A percentile compares a stretch with the other conserved stretches of the same genome.
Evolutionary conservation across 148 eudicot species (phyloP).

Genomic region (Nepenthes mirabilis): DNA sequence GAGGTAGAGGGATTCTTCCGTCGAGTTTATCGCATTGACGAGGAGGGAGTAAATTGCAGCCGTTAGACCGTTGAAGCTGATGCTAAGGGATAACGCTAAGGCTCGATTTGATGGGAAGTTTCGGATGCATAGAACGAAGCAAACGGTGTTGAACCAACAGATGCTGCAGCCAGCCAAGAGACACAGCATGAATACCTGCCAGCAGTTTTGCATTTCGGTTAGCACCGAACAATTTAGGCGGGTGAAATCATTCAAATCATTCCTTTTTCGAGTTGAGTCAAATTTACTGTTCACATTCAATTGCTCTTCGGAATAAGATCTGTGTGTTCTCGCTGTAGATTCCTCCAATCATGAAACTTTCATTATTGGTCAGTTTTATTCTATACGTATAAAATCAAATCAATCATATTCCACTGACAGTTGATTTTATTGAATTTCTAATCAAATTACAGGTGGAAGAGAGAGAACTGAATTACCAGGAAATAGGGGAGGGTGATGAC

Average conservation of each 20-base stretch:
- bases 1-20: slow-evolving; percentile 20
- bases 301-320: too few relatives aligned
- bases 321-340: too few relatives aligned
- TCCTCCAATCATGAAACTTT: too few relatives aligned
- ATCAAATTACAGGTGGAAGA: neutral
- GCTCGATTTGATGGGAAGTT: slow-evolving; percentile 38
- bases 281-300: neutral
- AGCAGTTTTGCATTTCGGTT: neutral
- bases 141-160: slow-evolving; percentile 60
- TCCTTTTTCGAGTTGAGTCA: neutral
- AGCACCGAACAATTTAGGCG: neutral
- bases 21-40: slow-evolving; percentile 25
- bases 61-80: slow-evolving; percentile 49
- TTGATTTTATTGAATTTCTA: neutral
- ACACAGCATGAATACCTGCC: slow-evolving; percentile 39
- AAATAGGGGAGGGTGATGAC: slow-evolving; percentile 37
- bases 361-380: too few relatives aligned
- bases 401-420: too few relatives aligned
- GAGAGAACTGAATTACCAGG: slow-evolving; percentile 19
- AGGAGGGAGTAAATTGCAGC: slow-evolving; percentile 47
- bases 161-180: slow-evolving; percentile 51
- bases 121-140: slow-evolving; percentile 36
- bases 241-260: neutral
- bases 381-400: too few relatives aligned
- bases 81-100: slow-evolving; percentile 34